Base-by-base conservation (phyloP, 129 eudicot genomes). In the Helianthus tuberosus region DNA sequence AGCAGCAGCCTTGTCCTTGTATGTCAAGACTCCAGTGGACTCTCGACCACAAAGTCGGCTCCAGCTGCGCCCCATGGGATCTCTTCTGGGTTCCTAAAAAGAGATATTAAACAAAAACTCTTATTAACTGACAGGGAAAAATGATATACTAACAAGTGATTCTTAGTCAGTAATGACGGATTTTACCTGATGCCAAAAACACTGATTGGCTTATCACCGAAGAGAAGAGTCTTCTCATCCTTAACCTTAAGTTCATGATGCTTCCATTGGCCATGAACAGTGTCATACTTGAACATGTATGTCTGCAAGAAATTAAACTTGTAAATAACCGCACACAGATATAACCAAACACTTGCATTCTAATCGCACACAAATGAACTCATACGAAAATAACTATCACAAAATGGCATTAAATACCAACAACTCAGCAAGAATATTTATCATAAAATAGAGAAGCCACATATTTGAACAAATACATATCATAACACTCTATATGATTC, bases 1-100 rank as follows among this genome's bases (percentile, higher is more conserved):
- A 15, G 96, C 96, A 77, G 97, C 93, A 73, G 97, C 97, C 64
- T 92, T 92, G 74, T 92, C 96, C 83, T 92, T 92, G 82, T 92
- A 93, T 3, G 97, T 92, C 88, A 92, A 92, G 68, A 92, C 97
- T 57, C 97, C 97, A 20, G 97, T 92, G 38, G 97, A 92, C 71
- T 92, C n/a, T n/a, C 97, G 0, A 92, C 96, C 49, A 92, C 93
- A 63, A 43, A 92, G 64, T 92, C 97, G 2, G 97, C 97, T 52
- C 96, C 97, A 74, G 85, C 79, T 14, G 84, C 83, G 52, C 77
- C 96, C 97, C 97, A 92, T 81, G 97, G 97, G 74, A 92, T 92
- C 83, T 92, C 97, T 74, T 89, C 97, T 73, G 97, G 97, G 91
- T 92, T 92, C 77, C 97, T 91, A 67, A 7, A 11, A 69, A 7